phyloP scores from a whole-genome alignment of 2,329 filamentous ascomycete species.

The Teratosphaeria epicoccoides region DNA sequence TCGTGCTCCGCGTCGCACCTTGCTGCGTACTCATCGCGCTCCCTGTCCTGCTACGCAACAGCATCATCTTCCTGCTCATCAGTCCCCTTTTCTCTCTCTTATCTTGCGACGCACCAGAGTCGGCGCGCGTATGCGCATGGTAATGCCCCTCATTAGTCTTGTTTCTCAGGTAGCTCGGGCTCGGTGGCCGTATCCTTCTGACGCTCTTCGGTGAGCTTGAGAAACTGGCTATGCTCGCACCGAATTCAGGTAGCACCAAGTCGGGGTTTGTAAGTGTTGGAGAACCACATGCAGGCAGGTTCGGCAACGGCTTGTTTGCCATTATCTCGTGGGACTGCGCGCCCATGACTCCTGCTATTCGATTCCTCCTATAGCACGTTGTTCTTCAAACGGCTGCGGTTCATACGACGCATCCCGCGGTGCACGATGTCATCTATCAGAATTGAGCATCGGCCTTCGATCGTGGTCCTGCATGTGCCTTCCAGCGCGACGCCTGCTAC shows the following conservation, averaged over 20 bases:
- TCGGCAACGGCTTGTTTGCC: constrained; percentile 19
- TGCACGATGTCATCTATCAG: not conserved
- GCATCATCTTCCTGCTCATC: constrained; percentile 24
- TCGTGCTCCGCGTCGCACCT: constrained; percentile 6
- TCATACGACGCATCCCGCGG: not conserved
- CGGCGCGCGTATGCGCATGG: not conserved
- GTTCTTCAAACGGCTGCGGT: not conserved
- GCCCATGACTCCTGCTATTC: not conserved
- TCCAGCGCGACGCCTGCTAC: not conserved
- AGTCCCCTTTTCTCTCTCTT: constrained; percentile 21
- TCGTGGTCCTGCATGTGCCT: not conserved
- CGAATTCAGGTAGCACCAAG: constrained; percentile 63
- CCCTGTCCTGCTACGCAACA: constrained; percentile 19
- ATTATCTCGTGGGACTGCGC: constrained; percentile 1
- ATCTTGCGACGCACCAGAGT: not conserved
- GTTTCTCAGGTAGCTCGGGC: constrained; percentile 20
- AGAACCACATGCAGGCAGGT: constrained; percentile 40
- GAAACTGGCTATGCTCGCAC: not conserved
- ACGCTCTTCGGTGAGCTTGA: constrained; percentile 10
- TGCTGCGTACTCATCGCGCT: constrained; percentile 3
- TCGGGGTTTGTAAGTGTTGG: constrained; percentile 88
- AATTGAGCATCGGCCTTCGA: not conserved
- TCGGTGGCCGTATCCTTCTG: constrained; percentile 15
- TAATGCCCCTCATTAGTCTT: constrained; percentile 2
- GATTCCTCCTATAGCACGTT: not conserved